A percentile compares a stretch with the other conserved stretches of the same genome.
Conservation (phyloP, 2,329 filamentous ascomycete species). For the Alternaria novae-zelandiae region DNA sequence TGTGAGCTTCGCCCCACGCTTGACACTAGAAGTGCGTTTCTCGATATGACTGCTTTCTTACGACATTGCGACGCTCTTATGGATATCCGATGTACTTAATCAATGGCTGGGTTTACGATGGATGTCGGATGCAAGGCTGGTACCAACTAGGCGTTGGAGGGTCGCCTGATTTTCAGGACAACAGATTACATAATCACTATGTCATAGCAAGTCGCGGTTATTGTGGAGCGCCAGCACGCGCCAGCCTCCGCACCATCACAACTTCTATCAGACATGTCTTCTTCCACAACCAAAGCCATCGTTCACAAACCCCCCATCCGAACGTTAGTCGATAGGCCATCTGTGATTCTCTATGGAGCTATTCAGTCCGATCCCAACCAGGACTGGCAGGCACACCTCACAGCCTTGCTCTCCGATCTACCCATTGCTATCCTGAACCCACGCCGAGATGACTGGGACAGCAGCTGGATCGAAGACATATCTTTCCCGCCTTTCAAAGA, state of each 20-base stretch:
- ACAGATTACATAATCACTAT: not conserved
- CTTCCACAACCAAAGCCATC: conserved; percentile 13
- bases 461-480: conserved; percentile 62
- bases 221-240: not conserved
- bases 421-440: conserved; percentile 65
- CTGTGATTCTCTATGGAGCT: conserved; percentile 65
- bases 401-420: conserved; percentile 44
- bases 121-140: not conserved
- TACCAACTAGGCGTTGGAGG: not conserved
- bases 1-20: not conserved
- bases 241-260: not conserved
- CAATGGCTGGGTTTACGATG: not conserved
- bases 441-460: conserved; percentile 63
- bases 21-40: not conserved
- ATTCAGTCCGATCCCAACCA: conserved; percentile 50
- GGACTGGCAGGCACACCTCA: conserved; percentile 61
- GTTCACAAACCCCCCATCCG: conserved; percentile 31
- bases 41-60: not conserved
- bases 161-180: not conserved
- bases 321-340: conserved; percentile 26
- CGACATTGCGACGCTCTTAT: not conserved
- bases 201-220: not conserved
- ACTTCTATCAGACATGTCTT: conserved; percentile 14
- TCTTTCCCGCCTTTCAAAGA: conserved; percentile 58
- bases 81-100: not conserved